These are phyloP conservation scores for Ecytonucleospora hepatopenaei DNA, from an alignment of 371 early-diverging fungal genomes.

Conservation along the genomic window DNA sequence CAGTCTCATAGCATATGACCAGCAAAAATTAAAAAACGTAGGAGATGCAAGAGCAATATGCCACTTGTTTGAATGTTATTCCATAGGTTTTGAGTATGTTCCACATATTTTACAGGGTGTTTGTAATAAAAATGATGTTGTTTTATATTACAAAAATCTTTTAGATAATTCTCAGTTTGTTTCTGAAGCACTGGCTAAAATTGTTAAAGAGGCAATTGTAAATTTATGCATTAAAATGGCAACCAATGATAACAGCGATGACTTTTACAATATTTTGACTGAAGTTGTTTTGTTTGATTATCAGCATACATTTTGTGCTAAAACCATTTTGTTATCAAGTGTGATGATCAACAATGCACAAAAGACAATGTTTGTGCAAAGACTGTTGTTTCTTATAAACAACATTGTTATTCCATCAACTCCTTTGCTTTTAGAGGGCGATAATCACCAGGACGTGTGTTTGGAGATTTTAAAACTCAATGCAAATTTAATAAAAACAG, in stretches of 20 bases:
- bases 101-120: slow-evolving; percentile 17
- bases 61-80: slow-evolving; percentile 34
- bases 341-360: slow-evolving; percentile 27
- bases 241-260: slow-evolving; percentile 2
- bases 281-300: slow-evolving; percentile 40
- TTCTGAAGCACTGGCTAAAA: neutral
- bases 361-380: slow-evolving; percentile 6
- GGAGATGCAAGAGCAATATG: neutral
- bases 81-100: slow-evolving; percentile 26
- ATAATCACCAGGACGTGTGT: slow-evolving; percentile 35
- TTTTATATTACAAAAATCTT: neutral
- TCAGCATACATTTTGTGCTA: slow-evolving; percentile 18
- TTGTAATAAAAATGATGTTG: neutral
- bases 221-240: slow-evolving; percentile 33
- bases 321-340: slow-evolving; percentile 16
- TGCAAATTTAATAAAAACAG: slow-evolving; percentile 3
- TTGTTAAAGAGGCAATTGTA: slow-evolving; percentile 21
- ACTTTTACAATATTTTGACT: slow-evolving; percentile 28
- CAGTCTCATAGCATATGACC: neutral
- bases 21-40: neutral
- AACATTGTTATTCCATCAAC: slow-evolving; percentile 34
- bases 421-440: slow-evolving; percentile 30
- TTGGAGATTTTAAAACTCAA: slow-evolving; percentile 28
- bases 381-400: slow-evolving; percentile 32
- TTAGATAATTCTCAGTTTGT: neutral